A percentile compares a stretch with the other conserved stretches of the same genome.
phyloP scores from a whole-genome alignment of 1,139 yeast species.

The Debaryomycetaceae sp. region DNA sequence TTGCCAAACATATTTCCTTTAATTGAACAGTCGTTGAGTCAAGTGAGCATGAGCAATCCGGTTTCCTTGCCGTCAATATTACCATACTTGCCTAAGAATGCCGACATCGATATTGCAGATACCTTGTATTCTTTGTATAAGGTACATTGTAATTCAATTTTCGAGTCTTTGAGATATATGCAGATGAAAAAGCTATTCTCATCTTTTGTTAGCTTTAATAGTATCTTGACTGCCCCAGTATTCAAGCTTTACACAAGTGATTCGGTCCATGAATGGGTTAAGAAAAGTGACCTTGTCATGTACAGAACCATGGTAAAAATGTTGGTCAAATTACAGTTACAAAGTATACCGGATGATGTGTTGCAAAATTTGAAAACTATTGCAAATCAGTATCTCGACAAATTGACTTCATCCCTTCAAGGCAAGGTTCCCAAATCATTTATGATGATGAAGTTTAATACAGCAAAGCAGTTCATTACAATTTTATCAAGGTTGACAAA shows the following conservation, averaged over 20 bases:
- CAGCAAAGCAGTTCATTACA: constrained; percentile 56
- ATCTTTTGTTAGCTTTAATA: constrained; percentile 51
- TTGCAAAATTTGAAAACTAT: constrained; percentile 46
- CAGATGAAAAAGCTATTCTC: constrained; percentile 59
- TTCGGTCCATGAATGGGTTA: constrained; percentile 57
- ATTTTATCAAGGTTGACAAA: constrained; percentile 56
- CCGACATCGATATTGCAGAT: constrained; percentile 59
- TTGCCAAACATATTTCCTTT: constrained; percentile 35
- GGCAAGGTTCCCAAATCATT: constrained; percentile 51
- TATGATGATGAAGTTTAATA: constrained; percentile 47
- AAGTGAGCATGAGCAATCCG: constrained; percentile 22
- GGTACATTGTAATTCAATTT: constrained; percentile 58
- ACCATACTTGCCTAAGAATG: constrained; percentile 45
- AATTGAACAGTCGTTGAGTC: constrained; percentile 20
- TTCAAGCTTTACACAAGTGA: constrained; percentile 54
- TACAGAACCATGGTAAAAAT: constrained; percentile 60
- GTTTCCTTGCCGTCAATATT: constrained; percentile 52
- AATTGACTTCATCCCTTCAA: constrained; percentile 31
- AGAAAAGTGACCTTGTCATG: constrained; percentile 60
- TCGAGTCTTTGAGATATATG: constrained; percentile 67
- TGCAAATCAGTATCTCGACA: constrained; percentile 38
- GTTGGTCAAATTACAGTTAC: constrained; percentile 65
- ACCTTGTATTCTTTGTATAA: constrained; percentile 60
- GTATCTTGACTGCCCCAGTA: constrained; percentile 64
- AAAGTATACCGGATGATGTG: constrained; percentile 55